Evolutionary conservation across 2,329 filamentous ascomycete species (phyloP), one percentile per base, ranked within the genome.

Genomic region (Pseudonectria foliicola): DNA sequence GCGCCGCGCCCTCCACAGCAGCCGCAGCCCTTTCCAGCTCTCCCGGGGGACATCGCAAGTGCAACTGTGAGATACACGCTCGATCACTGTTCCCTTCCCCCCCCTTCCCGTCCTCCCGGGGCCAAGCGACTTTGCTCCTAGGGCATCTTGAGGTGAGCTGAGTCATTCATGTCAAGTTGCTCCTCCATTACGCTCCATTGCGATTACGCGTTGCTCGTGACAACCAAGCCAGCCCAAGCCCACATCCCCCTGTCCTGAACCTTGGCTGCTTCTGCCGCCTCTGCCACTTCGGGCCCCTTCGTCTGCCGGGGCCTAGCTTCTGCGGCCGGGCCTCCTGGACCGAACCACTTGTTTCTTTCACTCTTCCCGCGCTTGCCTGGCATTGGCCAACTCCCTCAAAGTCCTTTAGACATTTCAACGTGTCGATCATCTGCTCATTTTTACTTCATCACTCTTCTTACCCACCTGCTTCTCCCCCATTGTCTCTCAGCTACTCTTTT

Each of bases 141-240:
- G 44, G 46, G 42, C 42, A 45, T 50, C 50, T 45, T 38, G 52
- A 58, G 55, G 55, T 55, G 49, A 56, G 54, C 48, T 44, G 43
- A 52, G 45, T 50, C 42, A 51, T 55, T 55, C 52, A 55, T 52
- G 40, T 51, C 52, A 44, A 54, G 44, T 51, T 50, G 42, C 45
- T 44, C 45, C 48, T 46, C 42, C 41, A 43, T 42, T 44, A 39
- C 42, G 45, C 44, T 46, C 42, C 48, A 24, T 29, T 37, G 40
- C 44, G 38, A 39, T 45, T 42, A 38, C 39, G 48, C 44, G 50
- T 55, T 56, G 50, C 53, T 55, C 48, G 50, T 52, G 50, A 57
- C 48, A 53, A 49, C 51, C 45, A 42, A 21, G 18, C 18, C 18
- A 21, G 8, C 5, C 18, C 18, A 21, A 21, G 8, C 18, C 18